phyloP scores from a whole-genome alignment of 495 filamentous ascomycete genomes.

The Penicillium crystallinum region DNA sequence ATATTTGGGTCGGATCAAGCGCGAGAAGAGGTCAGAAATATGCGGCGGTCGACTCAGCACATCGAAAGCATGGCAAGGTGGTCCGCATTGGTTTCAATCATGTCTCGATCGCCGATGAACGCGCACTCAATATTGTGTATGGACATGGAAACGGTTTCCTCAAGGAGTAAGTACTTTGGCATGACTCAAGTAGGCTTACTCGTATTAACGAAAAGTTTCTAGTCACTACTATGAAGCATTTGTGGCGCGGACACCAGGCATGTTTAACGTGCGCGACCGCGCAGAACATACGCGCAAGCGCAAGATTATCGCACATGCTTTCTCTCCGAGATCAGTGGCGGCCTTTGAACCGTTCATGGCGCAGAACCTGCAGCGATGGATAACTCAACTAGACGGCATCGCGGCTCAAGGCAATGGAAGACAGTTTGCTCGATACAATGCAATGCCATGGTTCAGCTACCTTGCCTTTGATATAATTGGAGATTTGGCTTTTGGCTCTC shows the following conservation, averaged over 20 bases:
- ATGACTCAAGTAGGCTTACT: neutral
- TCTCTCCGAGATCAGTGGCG: conserved; percentile 63
- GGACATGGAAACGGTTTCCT: conserved; percentile 58
- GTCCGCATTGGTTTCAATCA: conserved; percentile 34
- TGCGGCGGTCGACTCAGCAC: conserved; percentile 30
- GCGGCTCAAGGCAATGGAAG: conserved; percentile 11
- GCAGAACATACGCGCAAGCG: conserved; percentile 74
- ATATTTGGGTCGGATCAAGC: conserved; percentile 22
- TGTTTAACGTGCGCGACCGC: conserved; percentile 77
- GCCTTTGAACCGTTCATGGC: conserved; percentile 78
- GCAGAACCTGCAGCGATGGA: conserved; percentile 62
- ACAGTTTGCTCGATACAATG: conserved; percentile 54
- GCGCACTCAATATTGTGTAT: conserved; percentile 27
- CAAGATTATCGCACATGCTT: conserved; percentile 73
- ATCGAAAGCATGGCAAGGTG: conserved; percentile 37
- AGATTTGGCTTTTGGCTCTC: conserved; percentile 33
- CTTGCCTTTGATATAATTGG: conserved; percentile 60
- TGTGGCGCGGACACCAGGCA: conserved; percentile 66
- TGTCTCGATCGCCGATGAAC: conserved; percentile 29
- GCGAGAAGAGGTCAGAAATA: conserved; percentile 21
- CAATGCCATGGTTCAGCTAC: conserved; percentile 80
- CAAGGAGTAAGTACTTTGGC: conserved; percentile 44
- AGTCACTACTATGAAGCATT: conserved; percentile 78
- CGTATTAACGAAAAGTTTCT: neutral
- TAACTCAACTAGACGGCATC: conserved; percentile 59